Evolutionary conservation across 352 stramenopile species (phyloP).

Genomic region (Saprolegnia parasitica): DNA sequence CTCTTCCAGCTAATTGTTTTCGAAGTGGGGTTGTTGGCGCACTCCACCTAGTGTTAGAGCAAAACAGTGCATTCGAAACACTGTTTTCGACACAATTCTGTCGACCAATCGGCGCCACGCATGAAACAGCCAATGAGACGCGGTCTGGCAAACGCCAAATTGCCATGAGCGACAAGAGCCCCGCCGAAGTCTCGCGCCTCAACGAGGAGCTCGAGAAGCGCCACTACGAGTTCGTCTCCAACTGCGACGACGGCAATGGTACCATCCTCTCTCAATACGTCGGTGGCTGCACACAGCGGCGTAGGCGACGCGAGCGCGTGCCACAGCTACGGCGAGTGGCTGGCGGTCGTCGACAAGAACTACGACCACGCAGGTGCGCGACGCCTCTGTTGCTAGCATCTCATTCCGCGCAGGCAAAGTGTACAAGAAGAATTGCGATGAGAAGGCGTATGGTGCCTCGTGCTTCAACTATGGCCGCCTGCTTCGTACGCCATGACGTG

Average conservation of each 20-base stretch:
- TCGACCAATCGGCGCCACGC: neutral
- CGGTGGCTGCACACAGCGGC: neutral
- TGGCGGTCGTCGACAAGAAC: constrained; percentile 84
- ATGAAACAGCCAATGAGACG: neutral
- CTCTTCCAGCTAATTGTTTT: no score
- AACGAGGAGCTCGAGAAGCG: constrained; percentile 83
- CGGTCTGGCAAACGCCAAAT: neutral
- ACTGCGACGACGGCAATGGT: constrained; percentile 79
- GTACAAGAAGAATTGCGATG: constrained; percentile 80
- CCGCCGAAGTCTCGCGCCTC: constrained; percentile 63
- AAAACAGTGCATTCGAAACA: no score
- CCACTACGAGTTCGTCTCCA: constrained; percentile 84
- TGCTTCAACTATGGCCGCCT: constrained; percentile 85
- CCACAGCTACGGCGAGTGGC: constrained; percentile 83
- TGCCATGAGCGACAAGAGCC: constrained; percentile 38
- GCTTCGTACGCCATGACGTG: constrained; percentile 46
- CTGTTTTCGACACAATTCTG: no score
- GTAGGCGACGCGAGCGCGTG: constrained; percentile 72
- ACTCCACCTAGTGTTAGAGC: no score
- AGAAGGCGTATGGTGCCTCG: constrained; percentile 73
- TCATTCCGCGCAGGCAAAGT: constrained; percentile 42
- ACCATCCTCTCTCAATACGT: neutral
- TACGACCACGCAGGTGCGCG: constrained; percentile 59
- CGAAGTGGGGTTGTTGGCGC: no score
- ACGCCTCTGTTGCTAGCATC: neutral